Base-by-base conservation (phyloP, 768 basidiomycete species). In the Rickenella mellea region DNA sequence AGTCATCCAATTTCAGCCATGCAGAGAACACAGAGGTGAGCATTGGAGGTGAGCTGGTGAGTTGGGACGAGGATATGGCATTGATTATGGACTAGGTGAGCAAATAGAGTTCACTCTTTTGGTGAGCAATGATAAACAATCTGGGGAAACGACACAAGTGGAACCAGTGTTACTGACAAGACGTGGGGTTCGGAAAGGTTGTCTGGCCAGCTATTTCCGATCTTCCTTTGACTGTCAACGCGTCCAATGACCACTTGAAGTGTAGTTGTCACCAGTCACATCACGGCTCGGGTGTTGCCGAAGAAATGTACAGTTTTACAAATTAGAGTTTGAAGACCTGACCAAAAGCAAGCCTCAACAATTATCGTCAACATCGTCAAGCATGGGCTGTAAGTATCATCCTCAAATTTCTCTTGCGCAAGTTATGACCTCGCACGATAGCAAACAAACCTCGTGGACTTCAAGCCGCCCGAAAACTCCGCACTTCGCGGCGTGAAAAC, bases 361-460 rank as follows among this genome's bases (percentile, higher is more conserved):
- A 67, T 60, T 69, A 66, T 70, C 70, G 61, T 58, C 55, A 56
- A 64, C 69, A 68, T 71, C 76, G 59, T 65, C 72, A 70, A 81
- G 69, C 71, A 87, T 87, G 84, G 84, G 84, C 76, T 87, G 84
- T 83, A 77, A 56, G 84, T 42, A 24, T 42, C 27, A 24, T 11
- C 37, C 40, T 37, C 25, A 47, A 54, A 37, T 39, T 15, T 27
- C 17, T 15, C 21, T 25, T 31, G 15, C 32, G 45, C n/a, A n/a
- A 42, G 39, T 46, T 21, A 46, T 22, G 22, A 40, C 47, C 20
- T 40, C 21, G 36, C 15, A 22, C 15, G 42, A 30, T 46, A 93
- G 90, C 92, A 63, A 92, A 93, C 79, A 96, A 97, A 88, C 93
- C 93, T 63, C 86, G 93, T 74, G 93, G 93, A 70, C 81, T 97